Base-by-base conservation (phyloP, 1,284 basidiomycete genomes). In the Ceratobasidium sp. region DNA sequence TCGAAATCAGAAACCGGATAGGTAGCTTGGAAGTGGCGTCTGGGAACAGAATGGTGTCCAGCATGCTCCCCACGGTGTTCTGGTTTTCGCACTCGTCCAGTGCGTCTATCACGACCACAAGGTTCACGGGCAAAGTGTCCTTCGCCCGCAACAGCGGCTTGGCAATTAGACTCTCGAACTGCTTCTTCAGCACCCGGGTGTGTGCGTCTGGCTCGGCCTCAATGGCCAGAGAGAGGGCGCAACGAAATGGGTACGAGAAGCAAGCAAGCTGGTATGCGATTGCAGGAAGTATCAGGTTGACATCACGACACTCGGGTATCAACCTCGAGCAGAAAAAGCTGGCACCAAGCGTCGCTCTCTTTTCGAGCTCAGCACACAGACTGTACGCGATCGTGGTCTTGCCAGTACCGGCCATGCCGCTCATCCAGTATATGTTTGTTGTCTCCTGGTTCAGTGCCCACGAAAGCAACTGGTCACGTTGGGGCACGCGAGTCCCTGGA, bases 61-160 rank as follows among this genome's bases (percentile, higher is more conserved):
- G 2, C 31, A 54, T 13, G 5, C 53, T 31, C 8, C 13, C 20
- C 17, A 54, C 32, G n/a, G n/a, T 34, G 53, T 35, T 20, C 15
- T 34, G 20, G n/a, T 54, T 35, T 17, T 54, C 53, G n/a, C 53
- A 54, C 31, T 54, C 53, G 32, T 54, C 53, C 53, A 54, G 32
- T n/a, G 53, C 53, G n/a, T 54, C 31, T 13, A 54, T 54, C 13
- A 54, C 53, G 17, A 35, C 53, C 17, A 54, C 32, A 7, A 31
- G 29, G 20, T 54, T 35, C 12, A 20, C 31, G 12, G 53, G 53
- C 34, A 54, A 54, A 3, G 34, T 35, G 3, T n/a, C 47, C 22
- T 34, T 22, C 20, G 20, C 31, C n/a, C 10, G n/a, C 13, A 20
- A 13, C 2, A 54, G 32, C 31, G 53, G 53, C 13, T 20, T 29